Evolutionary conservation across 306 rosid species (phyloP), one percentile per base, ranked within the genome.

Genomic region (Trifolium subterraneum): DNA sequence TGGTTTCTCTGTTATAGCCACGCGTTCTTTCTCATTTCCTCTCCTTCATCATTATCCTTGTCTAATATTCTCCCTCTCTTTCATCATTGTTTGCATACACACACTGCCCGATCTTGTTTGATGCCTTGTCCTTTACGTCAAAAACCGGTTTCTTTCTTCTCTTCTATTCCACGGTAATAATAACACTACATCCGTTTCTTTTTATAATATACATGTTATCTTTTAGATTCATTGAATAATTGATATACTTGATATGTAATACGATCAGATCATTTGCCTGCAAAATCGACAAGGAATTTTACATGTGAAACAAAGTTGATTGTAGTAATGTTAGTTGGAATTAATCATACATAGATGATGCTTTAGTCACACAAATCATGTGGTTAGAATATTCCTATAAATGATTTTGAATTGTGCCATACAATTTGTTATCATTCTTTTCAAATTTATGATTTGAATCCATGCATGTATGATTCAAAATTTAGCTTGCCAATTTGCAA

Each of bases 1-100:
- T 23, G 70, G 5, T 22, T 45, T 72, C 82, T 84, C 78, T 5
- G 25, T 38, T 25, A 3, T 7, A 18, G 74, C 56, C 80, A 76
- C 79, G 71, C 73, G 78, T 77, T 63, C 38, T 73, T 73, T 38
- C 68, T 11, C 60, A 60, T 56, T 59, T 44, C 75, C 38, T 68
- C 66, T 48, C 52, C 58, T 16, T 77, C 41, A 35, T 54, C 59
- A 42, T 9, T 71, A 59, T 79, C 83, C 79, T 31, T 59, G 54
- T 77, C 74, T 29, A 72, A 9, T 60, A 9, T 16, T 67, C 47
- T 23, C 5, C 4, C 62, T 23, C 33, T 55, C 13, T 51, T 51
- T 48, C 19, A 12, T 48, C 19, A 7, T 15, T 45, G 16, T 5
- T 8, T 10, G 13, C 11, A 4, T 3, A 42, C 14, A 45, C 5